A percentile compares a stretch with the other conserved stretches of the same genome.
Conservation (phyloP, 2,329 filamentous ascomycete genomes). For the Pyricularia grisea region DNA sequence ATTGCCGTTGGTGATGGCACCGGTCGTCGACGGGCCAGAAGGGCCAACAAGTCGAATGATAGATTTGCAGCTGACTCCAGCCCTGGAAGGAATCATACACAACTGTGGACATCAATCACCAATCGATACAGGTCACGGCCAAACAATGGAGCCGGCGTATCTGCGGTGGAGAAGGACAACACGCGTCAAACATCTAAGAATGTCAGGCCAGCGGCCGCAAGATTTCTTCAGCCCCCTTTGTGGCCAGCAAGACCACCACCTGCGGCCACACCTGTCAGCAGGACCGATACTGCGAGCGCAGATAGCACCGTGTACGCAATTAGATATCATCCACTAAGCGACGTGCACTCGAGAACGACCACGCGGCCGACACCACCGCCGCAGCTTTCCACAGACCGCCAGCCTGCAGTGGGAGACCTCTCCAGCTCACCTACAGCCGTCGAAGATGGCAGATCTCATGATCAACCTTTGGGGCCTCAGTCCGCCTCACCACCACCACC, state of each 20-base stretch:
- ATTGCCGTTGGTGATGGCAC: not conserved
- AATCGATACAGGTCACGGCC: constrained; percentile 24
- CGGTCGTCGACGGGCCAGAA: constrained; percentile 8
- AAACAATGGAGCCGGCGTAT: constrained; percentile 10
- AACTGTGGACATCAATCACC: constrained; percentile 23
- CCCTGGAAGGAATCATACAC: not conserved
- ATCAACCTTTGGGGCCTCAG: not conserved
- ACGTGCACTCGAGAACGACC: constrained; percentile 36
- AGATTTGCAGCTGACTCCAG: not conserved
- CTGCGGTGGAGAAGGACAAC: not conserved
- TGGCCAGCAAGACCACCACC: constrained; percentile 48
- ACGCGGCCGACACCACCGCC: constrained; percentile 21
- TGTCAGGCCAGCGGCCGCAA: constrained; percentile 13
- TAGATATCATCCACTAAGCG: constrained; percentile 49
- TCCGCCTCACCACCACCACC: not conserved
- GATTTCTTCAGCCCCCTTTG: constrained; percentile 36
- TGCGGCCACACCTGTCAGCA: constrained; percentile 46
- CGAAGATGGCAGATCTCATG: not conserved
- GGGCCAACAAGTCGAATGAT: not conserved
- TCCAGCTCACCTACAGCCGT: not conserved
- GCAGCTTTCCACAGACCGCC: not conserved
- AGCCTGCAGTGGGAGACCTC: not conserved
- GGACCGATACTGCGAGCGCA: constrained; percentile 53
- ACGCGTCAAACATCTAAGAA: constrained; percentile 9
- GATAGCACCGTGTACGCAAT: constrained; percentile 56